A percentile compares a stretch with the other conserved stretches of the same genome.
phyloP scores from a whole-genome alignment of 306 rosid species.

The Prunus mongolica region DNA sequence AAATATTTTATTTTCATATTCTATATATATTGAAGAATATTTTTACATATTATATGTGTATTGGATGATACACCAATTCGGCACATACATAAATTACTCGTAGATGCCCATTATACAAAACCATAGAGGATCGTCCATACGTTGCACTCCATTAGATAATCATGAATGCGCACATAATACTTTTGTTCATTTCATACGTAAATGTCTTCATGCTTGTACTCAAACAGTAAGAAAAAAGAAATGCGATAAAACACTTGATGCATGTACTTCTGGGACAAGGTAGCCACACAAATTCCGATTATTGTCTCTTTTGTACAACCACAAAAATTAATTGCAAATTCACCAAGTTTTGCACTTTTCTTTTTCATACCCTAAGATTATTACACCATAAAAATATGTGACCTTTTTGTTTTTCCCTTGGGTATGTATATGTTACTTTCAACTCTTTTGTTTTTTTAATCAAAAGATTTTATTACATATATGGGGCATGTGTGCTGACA shows the following conservation, averaged over 20 bases:
- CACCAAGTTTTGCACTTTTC: too few species aligned
- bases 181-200: background rate
- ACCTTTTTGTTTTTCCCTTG: background rate
- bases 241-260: background rate
- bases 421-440: background rate
- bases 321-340: background rate
- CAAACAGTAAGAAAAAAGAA: background rate
- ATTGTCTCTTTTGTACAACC: background rate
- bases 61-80: too few species aligned
- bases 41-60: too few species aligned
- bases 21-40: too few species aligned
- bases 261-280: constrained; percentile 7
- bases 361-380: too few species aligned
- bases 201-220: constrained; percentile 3
- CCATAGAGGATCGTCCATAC: background rate
- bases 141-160: background rate
- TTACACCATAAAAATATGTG: too few species aligned
- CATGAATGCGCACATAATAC: background rate
- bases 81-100: too few species aligned
- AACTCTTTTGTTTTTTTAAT: too few species aligned
- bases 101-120: too few species aligned
- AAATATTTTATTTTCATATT: too few species aligned
- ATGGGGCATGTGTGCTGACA: background rate
- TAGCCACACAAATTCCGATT: constrained; percentile 7
- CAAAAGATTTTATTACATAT: background rate